A percentile compares a stretch with the other conserved stretches of the same genome.
phyloP scores from a whole-genome alignment of 2,329 filamentous ascomycete genomes.

The Atkinsonella texensis region DNA sequence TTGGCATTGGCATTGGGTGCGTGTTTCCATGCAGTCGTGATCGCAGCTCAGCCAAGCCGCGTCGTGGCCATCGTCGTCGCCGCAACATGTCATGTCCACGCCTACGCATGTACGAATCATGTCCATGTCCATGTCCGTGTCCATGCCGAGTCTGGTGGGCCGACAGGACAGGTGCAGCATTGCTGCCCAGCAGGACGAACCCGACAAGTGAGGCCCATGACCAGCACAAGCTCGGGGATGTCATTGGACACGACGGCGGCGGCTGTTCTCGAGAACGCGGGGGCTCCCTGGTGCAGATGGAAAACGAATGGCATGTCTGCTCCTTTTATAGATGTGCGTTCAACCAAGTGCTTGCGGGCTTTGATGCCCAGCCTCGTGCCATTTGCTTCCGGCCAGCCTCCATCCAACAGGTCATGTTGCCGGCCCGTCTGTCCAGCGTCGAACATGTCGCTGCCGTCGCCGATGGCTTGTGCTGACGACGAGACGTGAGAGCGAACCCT shows the following conservation, averaged over 20 bases:
- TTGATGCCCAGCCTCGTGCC: neutral
- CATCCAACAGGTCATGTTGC: neutral
- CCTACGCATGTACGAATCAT: too few relatives aligned
- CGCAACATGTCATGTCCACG: too few relatives aligned
- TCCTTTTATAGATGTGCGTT: neutral
- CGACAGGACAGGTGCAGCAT: neutral
- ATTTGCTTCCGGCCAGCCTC: neutral
- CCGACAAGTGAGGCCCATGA: neutral
- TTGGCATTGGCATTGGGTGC: too few relatives aligned
- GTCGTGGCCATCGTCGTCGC: too few relatives aligned
- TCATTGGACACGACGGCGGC: neutral
- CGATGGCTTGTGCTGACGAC: neutral
- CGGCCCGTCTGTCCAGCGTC: neutral
- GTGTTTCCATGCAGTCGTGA: too few relatives aligned
- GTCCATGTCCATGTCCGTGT: too few relatives aligned
- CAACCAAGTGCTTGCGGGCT: neutral
- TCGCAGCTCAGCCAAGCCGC: too few relatives aligned
- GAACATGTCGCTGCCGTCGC: neutral
- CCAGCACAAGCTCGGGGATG: neutral
- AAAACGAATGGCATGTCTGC: neutral
- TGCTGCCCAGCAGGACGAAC: constrained; percentile 5
- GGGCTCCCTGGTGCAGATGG: neutral
- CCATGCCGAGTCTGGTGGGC: neutral
- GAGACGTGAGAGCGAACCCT: too few relatives aligned
- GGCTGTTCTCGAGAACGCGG: neutral